Percentiles rank a stretch among this genome's conserved stretches.
phyloP scores from a whole-genome alignment of 305 asterid genomes.

The Fraxinus albicans region DNA sequence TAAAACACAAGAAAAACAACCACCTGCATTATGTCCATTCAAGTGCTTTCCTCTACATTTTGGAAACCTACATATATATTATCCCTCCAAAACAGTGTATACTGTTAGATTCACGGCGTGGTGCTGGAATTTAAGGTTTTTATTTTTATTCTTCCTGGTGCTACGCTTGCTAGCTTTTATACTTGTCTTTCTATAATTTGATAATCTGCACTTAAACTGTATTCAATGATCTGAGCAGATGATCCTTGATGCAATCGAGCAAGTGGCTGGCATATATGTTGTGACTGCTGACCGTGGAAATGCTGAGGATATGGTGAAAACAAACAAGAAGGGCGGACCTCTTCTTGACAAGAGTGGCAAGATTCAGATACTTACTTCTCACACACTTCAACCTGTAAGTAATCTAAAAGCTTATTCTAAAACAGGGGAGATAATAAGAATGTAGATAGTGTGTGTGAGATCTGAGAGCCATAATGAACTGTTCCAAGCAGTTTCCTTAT shows the following conservation, averaged over 20 bases:
- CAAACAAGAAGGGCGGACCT: constrained; percentile 93
- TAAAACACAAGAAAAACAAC: too few relatives aligned
- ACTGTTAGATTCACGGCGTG: background rate
- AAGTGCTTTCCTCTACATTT: background rate
- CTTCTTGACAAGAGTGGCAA: constrained; percentile 78
- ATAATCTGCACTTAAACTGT: background rate
- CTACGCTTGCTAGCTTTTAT: background rate
- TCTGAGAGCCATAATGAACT: background rate
- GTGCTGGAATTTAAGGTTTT: background rate
- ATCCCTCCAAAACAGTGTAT: background rate
- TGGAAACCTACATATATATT: background rate
- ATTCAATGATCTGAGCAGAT: too few relatives aligned
- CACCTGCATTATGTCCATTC: background rate
- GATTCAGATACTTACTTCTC: constrained; percentile 88
- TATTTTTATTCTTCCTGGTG: background rate
- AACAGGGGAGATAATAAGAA: background rate
- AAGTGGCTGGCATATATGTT: too few relatives aligned
- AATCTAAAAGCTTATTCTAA: background rate
- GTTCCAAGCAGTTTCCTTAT: background rate
- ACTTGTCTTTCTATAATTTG: background rate
- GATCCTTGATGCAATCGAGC: too few relatives aligned
- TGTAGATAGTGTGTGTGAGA: background rate
- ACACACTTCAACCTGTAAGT: constrained; percentile 86
- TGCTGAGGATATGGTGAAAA: constrained; percentile 98
- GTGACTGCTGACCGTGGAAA: too few relatives aligned